Percentiles rank a stretch among this genome's conserved stretches.
Conservation (phyloP, 108 stramenopile genomes). For the Fragilaria crotonensis region DNA sequence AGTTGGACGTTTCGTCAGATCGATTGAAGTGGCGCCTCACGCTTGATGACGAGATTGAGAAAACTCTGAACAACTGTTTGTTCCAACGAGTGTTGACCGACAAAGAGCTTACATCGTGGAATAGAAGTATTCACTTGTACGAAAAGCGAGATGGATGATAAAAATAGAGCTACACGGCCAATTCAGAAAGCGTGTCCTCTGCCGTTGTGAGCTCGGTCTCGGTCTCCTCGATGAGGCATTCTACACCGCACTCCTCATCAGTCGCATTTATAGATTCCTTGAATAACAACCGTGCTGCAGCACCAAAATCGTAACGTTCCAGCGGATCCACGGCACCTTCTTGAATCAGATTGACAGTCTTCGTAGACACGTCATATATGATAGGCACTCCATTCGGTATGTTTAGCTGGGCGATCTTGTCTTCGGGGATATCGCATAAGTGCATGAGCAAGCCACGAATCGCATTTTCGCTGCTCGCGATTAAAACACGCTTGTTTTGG, state of each 20-base stretch:
- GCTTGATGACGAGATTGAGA: conserved; percentile 45
- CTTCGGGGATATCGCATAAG: conserved; percentile 92
- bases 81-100: conserved; percentile 19
- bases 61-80: conserved; percentile 14
- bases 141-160: neutral
- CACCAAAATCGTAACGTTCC: conserved; percentile 82
- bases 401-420: conserved; percentile 86
- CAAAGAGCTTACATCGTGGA: conserved; percentile 1
- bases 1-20: conserved; percentile 26
- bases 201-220: too few species aligned
- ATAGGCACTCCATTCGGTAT: conserved; percentile 97
- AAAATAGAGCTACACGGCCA: too few species aligned
- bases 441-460: conserved; percentile 97
- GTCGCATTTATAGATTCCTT: conserved; percentile 42
- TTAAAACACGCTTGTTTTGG: conserved; percentile 91
- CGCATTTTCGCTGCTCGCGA: conserved; percentile 96
- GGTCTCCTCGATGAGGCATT: neutral
- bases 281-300: conserved; percentile 74
- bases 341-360: conserved; percentile 78
- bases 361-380: conserved; percentile 73
- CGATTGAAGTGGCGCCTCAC: conserved; percentile 25
- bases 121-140: conserved; percentile 9
- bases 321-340: conserved; percentile 78
- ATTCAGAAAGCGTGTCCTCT: too few species aligned
- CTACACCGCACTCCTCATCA: conserved; percentile 34